Base-by-base conservation (phyloP, 768 basidiomycete species). In the Amyloporia xantha region DNA sequence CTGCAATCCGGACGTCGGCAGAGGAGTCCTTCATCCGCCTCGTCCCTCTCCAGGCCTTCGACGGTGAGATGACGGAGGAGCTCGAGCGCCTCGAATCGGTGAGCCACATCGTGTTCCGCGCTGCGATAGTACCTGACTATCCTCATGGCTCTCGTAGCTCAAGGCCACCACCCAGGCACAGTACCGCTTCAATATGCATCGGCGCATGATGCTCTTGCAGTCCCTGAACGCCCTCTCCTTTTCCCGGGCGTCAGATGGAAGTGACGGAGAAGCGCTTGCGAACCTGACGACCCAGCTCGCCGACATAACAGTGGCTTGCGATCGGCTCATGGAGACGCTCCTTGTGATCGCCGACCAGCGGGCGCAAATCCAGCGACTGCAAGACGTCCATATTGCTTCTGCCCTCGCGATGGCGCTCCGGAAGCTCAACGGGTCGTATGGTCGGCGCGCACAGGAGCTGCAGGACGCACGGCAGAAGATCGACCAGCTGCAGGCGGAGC, bases 401-500 rank as follows among this genome's bases (percentile, higher is more conserved):
- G 85, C 88, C 13, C 74, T 91, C 10, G 79, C 82, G 0, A 77
- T 91, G 54, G 87, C 84, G 1, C 62, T 91, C 44, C 76, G 87
- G 10, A 91, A 91, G 74, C 71, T 91, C 24, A 90, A 91, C 60
- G 75, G 74, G 40, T 83, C 84, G 44, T 87, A 86, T 51, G 78
- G 80, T 4, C 77, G 78, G 35, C 77, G 86, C 28, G 79, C 75
- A 0, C 60, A 70, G 1, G 85, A 90, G 23, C 70, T 87, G 23
- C 62, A 67, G 25, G 64, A 68, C 6, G 70, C 76, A 4, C 71
- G 71, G 46, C 60, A 70, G 10, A 69, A 71, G 33, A 74, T 85
- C 20, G 66, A 66, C 21, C 71, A 76, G 45, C 74, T 91, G 19
- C 73, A 84, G 56, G 83, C 75, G 12, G 84, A 88, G 54, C 70